These are phyloP conservation scores for Eutrema yunnanense DNA, from an alignment of 345 rosid species.

Conservation along the genomic window DNA sequence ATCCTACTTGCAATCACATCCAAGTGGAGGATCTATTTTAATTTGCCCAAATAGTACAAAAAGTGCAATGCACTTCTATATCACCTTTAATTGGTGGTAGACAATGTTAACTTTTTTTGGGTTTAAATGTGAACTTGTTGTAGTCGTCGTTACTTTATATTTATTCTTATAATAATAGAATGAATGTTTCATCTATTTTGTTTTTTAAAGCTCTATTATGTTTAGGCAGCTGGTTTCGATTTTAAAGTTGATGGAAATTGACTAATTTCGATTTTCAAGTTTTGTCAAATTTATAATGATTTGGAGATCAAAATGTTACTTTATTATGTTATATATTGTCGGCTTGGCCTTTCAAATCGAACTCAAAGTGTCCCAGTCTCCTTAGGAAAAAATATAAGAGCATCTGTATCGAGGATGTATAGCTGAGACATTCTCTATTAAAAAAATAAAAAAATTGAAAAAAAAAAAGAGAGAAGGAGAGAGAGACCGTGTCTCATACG, in stretches of 20 bases:
- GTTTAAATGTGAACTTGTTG: neutral
- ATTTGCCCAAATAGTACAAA: neutral
- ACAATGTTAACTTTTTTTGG: neutral
- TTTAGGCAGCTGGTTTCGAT: neutral
- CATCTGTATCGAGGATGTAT: no score
- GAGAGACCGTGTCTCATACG: no score
- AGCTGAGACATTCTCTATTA: no score
- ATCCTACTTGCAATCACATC: neutral
- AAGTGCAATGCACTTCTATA: neutral
- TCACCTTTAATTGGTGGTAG: constrained; percentile 11
- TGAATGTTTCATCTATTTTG: neutral
- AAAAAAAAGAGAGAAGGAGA: no score
- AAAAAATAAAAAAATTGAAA: no score
- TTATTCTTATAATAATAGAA: neutral
- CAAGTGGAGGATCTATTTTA: neutral
- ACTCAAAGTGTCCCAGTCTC: neutral
- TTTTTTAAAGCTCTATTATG: neutral
- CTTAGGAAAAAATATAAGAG: neutral
- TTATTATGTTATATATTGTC: neutral
- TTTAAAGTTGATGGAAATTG: neutral
- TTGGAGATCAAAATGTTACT: neutral
- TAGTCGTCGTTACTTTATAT: neutral
- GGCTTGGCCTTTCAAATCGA: neutral
- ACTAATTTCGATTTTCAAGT: neutral
- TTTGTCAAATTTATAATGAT: neutral